Percentiles rank a stretch among this genome's conserved stretches.
phyloP scores from a whole-genome alignment of 441 rosid genomes.

The Lepidium campestre region DNA sequence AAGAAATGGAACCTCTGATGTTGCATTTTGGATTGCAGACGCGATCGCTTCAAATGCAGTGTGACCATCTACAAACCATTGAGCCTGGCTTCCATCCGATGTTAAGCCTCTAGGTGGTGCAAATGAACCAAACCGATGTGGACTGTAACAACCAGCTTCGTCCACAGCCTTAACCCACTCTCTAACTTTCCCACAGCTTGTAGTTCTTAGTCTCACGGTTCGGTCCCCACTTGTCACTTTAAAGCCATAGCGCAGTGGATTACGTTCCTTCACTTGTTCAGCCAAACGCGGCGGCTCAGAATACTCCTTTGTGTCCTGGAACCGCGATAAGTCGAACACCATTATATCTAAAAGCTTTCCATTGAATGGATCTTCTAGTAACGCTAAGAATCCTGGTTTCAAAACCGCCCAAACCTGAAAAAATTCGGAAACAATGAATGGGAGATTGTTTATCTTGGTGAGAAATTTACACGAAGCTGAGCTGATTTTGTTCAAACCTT shows the following conservation, averaged over 20 bases:
- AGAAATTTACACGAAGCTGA: background rate
- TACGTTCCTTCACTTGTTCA: constrained; percentile 51
- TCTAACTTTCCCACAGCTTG: constrained; percentile 46
- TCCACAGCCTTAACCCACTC: constrained; percentile 65
- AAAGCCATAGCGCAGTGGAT: constrained; percentile 53
- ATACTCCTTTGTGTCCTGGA: constrained; percentile 32
- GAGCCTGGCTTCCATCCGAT: constrained; percentile 69
- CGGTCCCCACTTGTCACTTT: constrained; percentile 53
- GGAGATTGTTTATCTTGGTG: background rate
- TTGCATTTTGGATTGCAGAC: constrained; percentile 53
- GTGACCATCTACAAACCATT: constrained; percentile 76
- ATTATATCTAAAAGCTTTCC: constrained; percentile 57
- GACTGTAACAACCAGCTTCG: constrained; percentile 57
- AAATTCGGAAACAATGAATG: background rate
- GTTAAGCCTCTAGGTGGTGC: constrained; percentile 66
- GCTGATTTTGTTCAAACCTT: constrained; percentile 36
- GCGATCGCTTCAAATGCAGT: constrained; percentile 74
- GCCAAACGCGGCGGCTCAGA: constrained; percentile 39
- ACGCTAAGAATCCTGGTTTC: constrained; percentile 72
- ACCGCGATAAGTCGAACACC: constrained; percentile 45
- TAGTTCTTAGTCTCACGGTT: constrained; percentile 47
- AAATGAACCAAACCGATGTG: constrained; percentile 70
- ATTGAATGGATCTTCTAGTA: constrained; percentile 56
- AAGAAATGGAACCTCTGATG: constrained; percentile 48
- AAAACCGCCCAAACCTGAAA: constrained; percentile 70